These are phyloP conservation scores for Penicillium manginii DNA, from an alignment of 495 filamentous ascomycete species.

Conservation along the genomic window DNA sequence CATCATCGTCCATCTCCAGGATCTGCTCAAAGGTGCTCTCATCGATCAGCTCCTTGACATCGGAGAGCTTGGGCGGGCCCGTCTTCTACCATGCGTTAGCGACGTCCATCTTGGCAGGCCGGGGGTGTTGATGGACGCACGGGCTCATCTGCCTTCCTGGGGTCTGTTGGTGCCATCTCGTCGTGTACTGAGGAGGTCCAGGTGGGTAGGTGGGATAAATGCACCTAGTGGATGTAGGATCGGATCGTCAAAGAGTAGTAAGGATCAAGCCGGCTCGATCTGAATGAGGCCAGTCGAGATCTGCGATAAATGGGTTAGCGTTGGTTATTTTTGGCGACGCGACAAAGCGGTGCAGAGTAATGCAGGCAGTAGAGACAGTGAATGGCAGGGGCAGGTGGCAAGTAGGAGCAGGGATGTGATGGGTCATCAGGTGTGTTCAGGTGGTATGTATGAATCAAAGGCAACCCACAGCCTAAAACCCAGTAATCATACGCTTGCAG, in stretches of 20 bases:
- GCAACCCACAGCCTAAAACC: neutral
- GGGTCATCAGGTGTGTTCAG: neutral
- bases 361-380: neutral
- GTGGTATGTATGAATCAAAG: neutral
- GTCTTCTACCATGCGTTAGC: constrained; percentile 38
- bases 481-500: neutral
- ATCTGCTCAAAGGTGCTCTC: constrained; percentile 85
- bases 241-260: neutral
- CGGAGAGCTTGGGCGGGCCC: constrained; percentile 49
- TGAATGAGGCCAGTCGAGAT: neutral
- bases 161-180: constrained; percentile 37
- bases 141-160: constrained; percentile 33
- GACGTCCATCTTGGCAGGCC: neutral
- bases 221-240: neutral
- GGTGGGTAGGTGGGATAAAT: neutral
- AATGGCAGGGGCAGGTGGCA: neutral
- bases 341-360: neutral
- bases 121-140: constrained; percentile 21
- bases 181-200: constrained; percentile 1
- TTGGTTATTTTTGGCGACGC: neutral
- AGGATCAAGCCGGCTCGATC: neutral
- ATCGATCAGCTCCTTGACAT: constrained; percentile 76
- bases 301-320: neutral
- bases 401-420: neutral
- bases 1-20: constrained; percentile 93